Evolutionary conservation across 2,329 filamentous ascomycete species (phyloP), one percentile per base, ranked within the genome.

Genomic region (Sporothrix brasiliensis): DNA sequence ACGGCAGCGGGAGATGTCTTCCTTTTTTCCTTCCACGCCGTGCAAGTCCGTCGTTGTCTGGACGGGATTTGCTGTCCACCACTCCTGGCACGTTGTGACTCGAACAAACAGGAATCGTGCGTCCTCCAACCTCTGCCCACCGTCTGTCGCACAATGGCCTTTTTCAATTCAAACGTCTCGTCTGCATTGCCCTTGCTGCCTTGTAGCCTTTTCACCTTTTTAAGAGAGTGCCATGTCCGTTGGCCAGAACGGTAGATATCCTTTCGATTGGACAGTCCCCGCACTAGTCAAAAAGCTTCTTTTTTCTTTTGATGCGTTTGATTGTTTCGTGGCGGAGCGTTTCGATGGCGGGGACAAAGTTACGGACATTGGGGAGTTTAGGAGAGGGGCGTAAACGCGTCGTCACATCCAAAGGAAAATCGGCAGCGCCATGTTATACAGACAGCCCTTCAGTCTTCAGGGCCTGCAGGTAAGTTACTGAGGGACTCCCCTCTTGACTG

Each of bases 341-440:
- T n/a, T 19, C 14, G 41, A 44, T 9, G 39, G 39, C 39, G 39
- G 9, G 39, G 39, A 44, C 41, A 44, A 9, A 44, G 4, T 14
- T 44, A 44, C 14, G 30, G 30, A 34, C 30, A 34, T 34, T 34
- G 6, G 4, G 30, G 30, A 34, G 30, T 34, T 34, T 34, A 34
- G 30, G 30, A 34, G 30, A 34, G 30, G 6, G 30, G 30, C 3
- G 30, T 6, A 34, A 63, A 47, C 60, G 60, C 21, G 60, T 49
- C 60, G 30, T 34, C 30, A 34, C 30, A 34, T 34, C 41, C 14
- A 60, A 49, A 47, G 41, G 60, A 63, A n/a, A 63, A 61, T 47
- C 58, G 39, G 58, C 39, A 61, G 39, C 58, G 58, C 58, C n/a
- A n/a, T n/a, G n/a, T n/a, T n/a, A n/a, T n/a, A n/a, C n/a, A n/a